Percentiles rank a stretch among this genome's conserved stretches.
Evolutionary conservation across 768 basidiomycete species (phyloP).

Genomic region (Mycena rosella): DNA sequence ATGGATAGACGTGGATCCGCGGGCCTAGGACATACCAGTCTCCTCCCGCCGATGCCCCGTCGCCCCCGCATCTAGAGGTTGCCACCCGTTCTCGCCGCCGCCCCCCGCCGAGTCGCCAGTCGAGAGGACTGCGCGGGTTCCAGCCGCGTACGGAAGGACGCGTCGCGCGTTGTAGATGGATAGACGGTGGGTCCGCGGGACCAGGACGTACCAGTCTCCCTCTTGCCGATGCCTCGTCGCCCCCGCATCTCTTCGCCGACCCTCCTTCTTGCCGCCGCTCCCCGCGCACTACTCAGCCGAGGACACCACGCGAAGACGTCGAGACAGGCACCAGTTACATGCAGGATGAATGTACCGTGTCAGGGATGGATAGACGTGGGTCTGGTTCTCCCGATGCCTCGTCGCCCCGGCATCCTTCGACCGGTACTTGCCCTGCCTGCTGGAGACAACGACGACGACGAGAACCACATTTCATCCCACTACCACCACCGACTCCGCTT

Average conservation of each 20-base stretch:
- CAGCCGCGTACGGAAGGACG: background rate
- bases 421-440: no score
- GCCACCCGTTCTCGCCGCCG: background rate
- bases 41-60: background rate
- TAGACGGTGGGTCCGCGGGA: background rate
- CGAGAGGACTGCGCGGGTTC: no score
- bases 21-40: background rate
- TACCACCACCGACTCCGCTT: background rate
- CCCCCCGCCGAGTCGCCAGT: constrained; percentile 7
- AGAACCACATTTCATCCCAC: background rate
- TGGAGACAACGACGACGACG: constrained; percentile 11
- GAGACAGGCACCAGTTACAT: background rate
- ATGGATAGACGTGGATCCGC: background rate
- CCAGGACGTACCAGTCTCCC: background rate
- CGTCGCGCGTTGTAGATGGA: no score
- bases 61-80: background rate
- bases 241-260: background rate
- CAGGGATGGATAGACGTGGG: no score
- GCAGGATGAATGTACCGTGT: no score
- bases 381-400: no score
- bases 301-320: background rate
- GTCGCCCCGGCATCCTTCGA: no score
- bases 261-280: background rate
- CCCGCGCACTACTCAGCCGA: background rate
- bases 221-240: background rate